Evolutionary conservation across 225 moss, liverwort and hornwort genomes (phyloP), one percentile per base, ranked within the genome.

Genomic region (Thuidium tamariscinum): DNA sequence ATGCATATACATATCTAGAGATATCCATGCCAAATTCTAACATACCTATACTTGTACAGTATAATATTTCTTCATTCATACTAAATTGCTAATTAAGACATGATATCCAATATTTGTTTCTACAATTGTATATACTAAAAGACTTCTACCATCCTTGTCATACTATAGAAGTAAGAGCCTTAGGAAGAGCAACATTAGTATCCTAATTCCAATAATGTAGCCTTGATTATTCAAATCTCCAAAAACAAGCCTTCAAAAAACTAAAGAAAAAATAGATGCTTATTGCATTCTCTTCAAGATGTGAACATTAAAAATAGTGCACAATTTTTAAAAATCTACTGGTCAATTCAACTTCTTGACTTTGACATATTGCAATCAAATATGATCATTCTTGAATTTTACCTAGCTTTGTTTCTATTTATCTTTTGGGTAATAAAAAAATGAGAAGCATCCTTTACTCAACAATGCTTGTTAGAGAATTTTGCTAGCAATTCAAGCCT

Each of bases 61-160:
- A 36, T 5, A 36, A 11, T 0, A 36, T 5, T 36, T 1, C 6
- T 21, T 66, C 21, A 37, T 0, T 36, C 11, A n/a, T 3, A 0
- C 3, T 11, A n/a, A n/a, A n/a, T n/a, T n/a, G n/a, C n/a, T n/a
- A 36, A 36, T 3, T 66, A 36, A 0, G 0, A 19, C 0, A 0
- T 20, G n/a, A 0, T 11, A 11, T 21, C 2, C 12, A 66, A 11
- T 37, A n/a, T 67, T 67, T 37, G 22, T 37, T 37, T 67, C 2
- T 1, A 7, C 37, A 2, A 2, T 67, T 67, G 7, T 22, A 67
- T 7, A 7, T 37, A 21, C 3, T 1, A 22, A 1, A 67, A 37
- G 0, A 0, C 3, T 21, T 0, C 22, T 2, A 37, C 37, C 37
- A 67, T 37, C 22, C 7, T 67, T 37, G 7, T 37, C 2, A 37